Evolutionary conservation across 768 basidiomycete genomes (phyloP).

Genomic region (Favolaschia claudopus): DNA sequence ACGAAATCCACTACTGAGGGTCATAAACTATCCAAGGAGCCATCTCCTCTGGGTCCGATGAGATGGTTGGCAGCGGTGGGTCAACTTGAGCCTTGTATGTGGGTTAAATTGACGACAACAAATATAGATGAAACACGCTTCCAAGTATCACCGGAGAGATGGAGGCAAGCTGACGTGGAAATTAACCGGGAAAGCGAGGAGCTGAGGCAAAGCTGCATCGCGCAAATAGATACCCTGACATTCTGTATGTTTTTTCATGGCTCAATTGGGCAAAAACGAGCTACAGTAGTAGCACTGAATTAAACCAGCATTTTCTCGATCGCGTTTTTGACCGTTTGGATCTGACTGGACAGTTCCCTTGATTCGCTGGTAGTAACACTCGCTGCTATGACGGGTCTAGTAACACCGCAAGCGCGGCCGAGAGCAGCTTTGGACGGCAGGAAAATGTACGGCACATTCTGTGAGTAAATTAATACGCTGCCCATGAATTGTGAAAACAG

Average conservation of each 20-base stretch:
- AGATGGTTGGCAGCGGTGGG: slow-evolving; percentile 9
- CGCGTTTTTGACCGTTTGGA: slow-evolving; percentile 81
- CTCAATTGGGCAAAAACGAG: too few species aligned
- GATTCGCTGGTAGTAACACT: slow-evolving; percentile 97
- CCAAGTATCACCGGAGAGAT: neutral
- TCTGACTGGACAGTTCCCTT: slow-evolving; percentile 89
- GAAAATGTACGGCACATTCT: slow-evolving; percentile 98
- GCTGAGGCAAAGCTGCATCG: too few species aligned
- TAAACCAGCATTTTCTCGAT: slow-evolving; percentile 74
- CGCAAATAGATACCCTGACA: too few species aligned
- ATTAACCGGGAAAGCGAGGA: neutral
- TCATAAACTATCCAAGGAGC: neutral
- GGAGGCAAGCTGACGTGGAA: neutral
- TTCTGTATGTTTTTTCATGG: too few species aligned
- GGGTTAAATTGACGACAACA: too few species aligned
- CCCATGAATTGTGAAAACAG: neutral
- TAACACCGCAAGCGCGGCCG: slow-evolving; percentile 95
- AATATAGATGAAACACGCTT: neutral
- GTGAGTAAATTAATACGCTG: neutral
- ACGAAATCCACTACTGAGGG: neutral
- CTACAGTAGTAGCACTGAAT: slow-evolving; percentile 8
- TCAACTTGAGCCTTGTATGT: too few species aligned
- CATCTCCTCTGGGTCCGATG: neutral
- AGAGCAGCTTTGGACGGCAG: slow-evolving; percentile 94
- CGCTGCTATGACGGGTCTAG: slow-evolving; percentile 92